Base-by-base conservation (phyloP, 352 stramenopile genomes). In the Halophytophthora polymorphica region DNA sequence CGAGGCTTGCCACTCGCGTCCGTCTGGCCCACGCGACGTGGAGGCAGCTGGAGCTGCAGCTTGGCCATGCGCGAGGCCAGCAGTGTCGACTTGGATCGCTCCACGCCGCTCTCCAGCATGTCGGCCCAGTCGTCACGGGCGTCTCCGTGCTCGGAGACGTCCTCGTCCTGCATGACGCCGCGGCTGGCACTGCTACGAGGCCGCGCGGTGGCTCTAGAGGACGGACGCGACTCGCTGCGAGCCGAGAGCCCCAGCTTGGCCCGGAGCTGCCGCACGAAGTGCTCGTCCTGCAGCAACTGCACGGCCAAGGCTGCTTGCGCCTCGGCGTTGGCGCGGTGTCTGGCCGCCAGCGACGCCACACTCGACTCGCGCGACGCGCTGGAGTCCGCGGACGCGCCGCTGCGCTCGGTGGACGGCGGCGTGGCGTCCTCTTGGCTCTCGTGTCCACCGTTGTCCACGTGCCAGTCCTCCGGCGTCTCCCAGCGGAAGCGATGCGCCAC, bases 1-100 rank as follows among this genome's bases (percentile, higher is more conserved):
- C 63, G 34, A 36, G 51, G 2, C 40, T 18, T 23, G 39, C 25
- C 10, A 11, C 33, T 58, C 0, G 21, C 31, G 23, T 22, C 36
- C 13, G 19, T 21, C 6, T 40, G 47, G 19, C 45, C 33, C 28
- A 53, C 56, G n/a, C n/a, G n/a, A n/a, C n/a, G n/a, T n/a, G n/a
- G n/a, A 19, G 61, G 37, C 3, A 71, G 44, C 28, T 61, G 35
- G 15, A 91, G 53, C 45, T 85, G 61, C 13, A 91, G 60, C 41
- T 80, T 78, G 1, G 76, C 72, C 62, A 91, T 79, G 35, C 83
- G 82, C 35, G 61, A 61, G 3, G 66, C 68, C 59, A 85, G 69
- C 12, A 88, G 37, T 3, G 72, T 68, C 0, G 73, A 66, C 22
- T 75, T 76, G 10, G 70, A 70, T 21, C 56, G 69, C 23, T 89